phyloP scores from a whole-genome alignment of 371 early-diverging fungal species.

The Mortierella sp. region DNA sequence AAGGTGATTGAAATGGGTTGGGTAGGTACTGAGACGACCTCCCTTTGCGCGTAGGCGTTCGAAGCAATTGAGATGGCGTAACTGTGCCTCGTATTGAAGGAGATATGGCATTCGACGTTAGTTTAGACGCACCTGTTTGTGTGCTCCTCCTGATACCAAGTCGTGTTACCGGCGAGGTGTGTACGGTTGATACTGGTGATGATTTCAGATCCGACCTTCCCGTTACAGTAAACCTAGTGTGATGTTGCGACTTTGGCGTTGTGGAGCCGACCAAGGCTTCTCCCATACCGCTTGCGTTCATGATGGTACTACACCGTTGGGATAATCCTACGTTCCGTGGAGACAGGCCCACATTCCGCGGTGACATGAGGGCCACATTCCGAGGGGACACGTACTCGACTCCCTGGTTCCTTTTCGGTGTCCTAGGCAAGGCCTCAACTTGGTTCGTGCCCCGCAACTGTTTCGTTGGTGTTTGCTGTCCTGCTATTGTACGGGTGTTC shows the following conservation, averaged over 20 bases:
- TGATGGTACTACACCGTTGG: too few species aligned
- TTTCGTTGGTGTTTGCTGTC: conserved; percentile 29
- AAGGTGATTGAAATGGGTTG: conserved; percentile 26
- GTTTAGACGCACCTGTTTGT: background rate
- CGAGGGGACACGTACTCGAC: conserved; percentile 45
- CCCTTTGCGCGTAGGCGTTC: conserved; percentile 17
- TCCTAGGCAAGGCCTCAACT: conserved; percentile 3
- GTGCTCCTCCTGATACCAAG: too few species aligned
- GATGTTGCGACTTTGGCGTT: conserved; percentile 16
- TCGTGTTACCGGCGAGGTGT: too few species aligned
- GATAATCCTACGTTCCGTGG: conserved; percentile 17
- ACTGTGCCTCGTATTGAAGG: background rate
- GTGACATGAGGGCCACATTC: conserved; percentile 8
- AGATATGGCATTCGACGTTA: background rate
- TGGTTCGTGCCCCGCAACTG: conserved; percentile 1
- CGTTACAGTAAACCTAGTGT: too few species aligned
- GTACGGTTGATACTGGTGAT: too few species aligned
- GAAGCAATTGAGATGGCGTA: background rate
- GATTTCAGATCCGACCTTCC: too few species aligned
- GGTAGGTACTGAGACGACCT: conserved; percentile 2
- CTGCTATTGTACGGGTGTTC: background rate
- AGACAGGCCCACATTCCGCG: too few species aligned
- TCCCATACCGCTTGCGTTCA: too few species aligned
- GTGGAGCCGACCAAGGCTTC: conserved; percentile 17
- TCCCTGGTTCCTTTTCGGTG: conserved; percentile 29